phyloP scores from a whole-genome alignment of 73 alveolate species.

The Blepharisma japonicum region DNA sequence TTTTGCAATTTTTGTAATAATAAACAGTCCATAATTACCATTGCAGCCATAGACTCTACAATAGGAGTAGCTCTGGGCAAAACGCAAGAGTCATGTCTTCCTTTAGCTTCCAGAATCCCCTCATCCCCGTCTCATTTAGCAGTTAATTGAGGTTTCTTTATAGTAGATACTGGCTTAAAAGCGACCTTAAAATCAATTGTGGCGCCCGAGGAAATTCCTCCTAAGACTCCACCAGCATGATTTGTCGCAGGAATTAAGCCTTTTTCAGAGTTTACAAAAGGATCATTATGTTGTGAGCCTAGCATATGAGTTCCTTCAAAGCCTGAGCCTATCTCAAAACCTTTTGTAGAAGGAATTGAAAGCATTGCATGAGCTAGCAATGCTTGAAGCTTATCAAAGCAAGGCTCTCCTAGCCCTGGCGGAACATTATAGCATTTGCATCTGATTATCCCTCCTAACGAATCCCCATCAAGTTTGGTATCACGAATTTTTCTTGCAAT shows the following conservation, averaged over 20 bases:
- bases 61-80: slow-evolving; percentile 85
- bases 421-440: slow-evolving; percentile 54
- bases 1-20: slow-evolving; percentile 24
- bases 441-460: slow-evolving; percentile 71
- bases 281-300: slow-evolving; percentile 83
- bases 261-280: slow-evolving; percentile 36
- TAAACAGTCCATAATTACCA: slow-evolving; percentile 46
- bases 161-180: slow-evolving; percentile 85
- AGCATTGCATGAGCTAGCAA: slow-evolving; percentile 74
- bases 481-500: background rate
- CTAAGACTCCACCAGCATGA: slow-evolving; percentile 76
- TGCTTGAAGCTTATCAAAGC: slow-evolving; percentile 72
- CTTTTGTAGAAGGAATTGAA: slow-evolving; percentile 82
- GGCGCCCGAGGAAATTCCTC: slow-evolving; percentile 69
- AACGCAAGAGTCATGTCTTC: slow-evolving; percentile 90
- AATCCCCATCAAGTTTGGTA: slow-evolving; percentile 43
- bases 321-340: slow-evolving; percentile 86
- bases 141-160: slow-evolving; percentile 41
- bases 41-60: slow-evolving; percentile 78
- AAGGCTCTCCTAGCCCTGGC: slow-evolving; percentile 85
- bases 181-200: slow-evolving; percentile 64
- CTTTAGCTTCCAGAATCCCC: slow-evolving; percentile 7
- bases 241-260: slow-evolving; percentile 37
- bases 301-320: slow-evolving; percentile 70
- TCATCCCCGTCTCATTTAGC: background rate